Evolutionary conservation across 768 basidiomycete species (phyloP), one percentile per base, ranked within the genome.

Genomic region (Hysterangium stoloniferum): DNA sequence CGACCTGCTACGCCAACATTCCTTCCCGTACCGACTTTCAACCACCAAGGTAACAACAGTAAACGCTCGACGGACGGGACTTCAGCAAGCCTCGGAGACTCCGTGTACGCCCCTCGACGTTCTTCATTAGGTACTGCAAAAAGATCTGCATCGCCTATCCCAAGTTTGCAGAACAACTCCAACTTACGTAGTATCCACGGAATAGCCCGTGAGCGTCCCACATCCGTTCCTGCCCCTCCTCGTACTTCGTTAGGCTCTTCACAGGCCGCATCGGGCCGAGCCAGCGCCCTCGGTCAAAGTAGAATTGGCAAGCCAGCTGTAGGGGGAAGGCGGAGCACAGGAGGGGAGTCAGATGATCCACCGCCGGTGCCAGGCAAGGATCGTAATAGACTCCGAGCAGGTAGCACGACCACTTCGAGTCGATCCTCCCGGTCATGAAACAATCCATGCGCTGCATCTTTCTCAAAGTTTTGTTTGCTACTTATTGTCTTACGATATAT

Each of bases 1-100:
- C 79, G 86, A 2, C 86, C 86, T 7, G 64, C 81, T 19, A 86
- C 86, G 20, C 86, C 86, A 7, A 86, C 85, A 15, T 82, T 84
- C 58, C 70, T 89, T 22, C 86, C 86, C n/a, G 56, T 86, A 27
- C 82, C 86, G 2, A 73, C 78, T 22, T 65, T 71, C 24, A 68
- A 76, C 33, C 52, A 28, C 22, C 24, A 32, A n/a, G 50, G 38
- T n/a, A 24, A 34, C 22, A 12, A 31, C 27, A 6, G 20, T 17
- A 42, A 42, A 17, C 36, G 31, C 9, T 48, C 53, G 8, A 49
- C 15, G 6, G 31, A 33, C 15, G 34, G 2, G 4, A 33, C 15
- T 11, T 33, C 46, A 33, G 31, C 33, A 13, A 8, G 31, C 5
- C 36, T 48, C 17, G 17, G n/a, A 35, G 46, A n/a, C n/a, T 48